Conservation (phyloP, 2,329 filamentous ascomycete genomes). For the Claviceps sp. region DNA sequence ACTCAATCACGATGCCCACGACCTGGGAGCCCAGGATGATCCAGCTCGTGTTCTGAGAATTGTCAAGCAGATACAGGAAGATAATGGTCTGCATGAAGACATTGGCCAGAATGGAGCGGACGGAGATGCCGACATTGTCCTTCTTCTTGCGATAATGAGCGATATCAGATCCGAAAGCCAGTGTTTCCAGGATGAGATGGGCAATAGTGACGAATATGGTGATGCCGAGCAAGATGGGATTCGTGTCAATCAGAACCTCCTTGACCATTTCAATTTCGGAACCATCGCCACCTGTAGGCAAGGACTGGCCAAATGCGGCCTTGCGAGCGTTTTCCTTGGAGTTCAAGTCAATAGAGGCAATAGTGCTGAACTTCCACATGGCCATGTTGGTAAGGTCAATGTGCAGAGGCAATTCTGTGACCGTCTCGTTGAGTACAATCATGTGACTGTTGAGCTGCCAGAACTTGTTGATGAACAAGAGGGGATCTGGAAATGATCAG, state of each 20-base stretch:
- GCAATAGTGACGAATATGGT: constrained; percentile 76
- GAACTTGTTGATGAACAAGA: constrained; percentile 89
- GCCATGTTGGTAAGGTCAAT: constrained; percentile 71
- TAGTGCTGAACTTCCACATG: constrained; percentile 80
- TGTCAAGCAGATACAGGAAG: constrained; percentile 93
- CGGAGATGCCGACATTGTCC: constrained; percentile 91
- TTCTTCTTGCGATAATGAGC: constrained; percentile 99
- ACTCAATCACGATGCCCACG: constrained; percentile 55
- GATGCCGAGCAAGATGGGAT: constrained; percentile 75
- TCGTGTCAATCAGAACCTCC: constrained; percentile 85
- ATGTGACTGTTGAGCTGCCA: constrained; percentile 92
- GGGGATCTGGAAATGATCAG: constrained; percentile 39
- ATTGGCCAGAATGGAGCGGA: constrained; percentile 90
- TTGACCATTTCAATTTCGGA: constrained; percentile 96
- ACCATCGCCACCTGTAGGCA: constrained; percentile 73
- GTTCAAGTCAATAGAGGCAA: constrained; percentile 75
- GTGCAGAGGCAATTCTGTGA: constrained; percentile 67
- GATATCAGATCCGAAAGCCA: constrained; percentile 96
- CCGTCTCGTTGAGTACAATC: constrained; percentile 81
- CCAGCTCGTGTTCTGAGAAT: constrained; percentile 95
- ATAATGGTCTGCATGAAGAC: constrained; percentile 96
- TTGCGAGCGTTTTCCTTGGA: constrained; percentile 72
- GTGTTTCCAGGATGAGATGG: constrained; percentile 88
- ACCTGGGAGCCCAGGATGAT: constrained; percentile 95
- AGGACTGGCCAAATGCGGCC: constrained; percentile 57